A percentile compares a stretch with the other conserved stretches of the same genome.
Evolutionary conservation across 768 basidiomycete species (phyloP).

Genomic region (Hemileccinum rubropunctum): DNA sequence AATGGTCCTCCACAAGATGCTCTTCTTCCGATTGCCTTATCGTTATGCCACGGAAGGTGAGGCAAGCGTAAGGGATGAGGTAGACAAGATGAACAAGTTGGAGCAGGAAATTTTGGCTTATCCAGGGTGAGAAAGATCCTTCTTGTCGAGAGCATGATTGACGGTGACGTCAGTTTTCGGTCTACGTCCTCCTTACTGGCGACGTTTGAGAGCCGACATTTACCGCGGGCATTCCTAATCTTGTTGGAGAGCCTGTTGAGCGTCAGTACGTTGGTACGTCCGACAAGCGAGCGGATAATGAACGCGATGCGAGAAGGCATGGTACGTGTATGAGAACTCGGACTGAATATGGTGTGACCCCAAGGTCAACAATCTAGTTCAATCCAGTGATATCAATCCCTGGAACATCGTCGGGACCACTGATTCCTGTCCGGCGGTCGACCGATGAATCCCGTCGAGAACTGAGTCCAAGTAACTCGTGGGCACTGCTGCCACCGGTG

Average conservation of each 20-base stretch:
- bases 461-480: slow-evolving; percentile 3
- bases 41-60: slow-evolving; percentile 64
- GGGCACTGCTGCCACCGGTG: slow-evolving; percentile 20
- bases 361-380: slow-evolving; percentile 22
- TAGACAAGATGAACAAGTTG: slow-evolving; percentile 63
- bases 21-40: slow-evolving; percentile 90
- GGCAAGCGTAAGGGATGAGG: slow-evolving; percentile 47
- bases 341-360: not conserved
- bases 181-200: slow-evolving; percentile 48
- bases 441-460: slow-evolving; percentile 11
- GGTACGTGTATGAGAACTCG: slow-evolving; percentile 42
- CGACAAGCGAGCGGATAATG: slow-evolving; percentile 70
- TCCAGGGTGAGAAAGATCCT: slow-evolving; percentile 52
- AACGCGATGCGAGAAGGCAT: slow-evolving; percentile 66
- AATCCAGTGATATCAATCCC: slow-evolving; percentile 17
- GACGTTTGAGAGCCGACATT: slow-evolving; percentile 65
- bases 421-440: slow-evolving; percentile 24
- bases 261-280: slow-evolving; percentile 56
- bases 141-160: slow-evolving; percentile 4
- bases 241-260: slow-evolving; percentile 72
- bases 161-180: slow-evolving; percentile 42
- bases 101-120: slow-evolving; percentile 74
- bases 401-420: slow-evolving; percentile 13
- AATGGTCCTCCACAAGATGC: slow-evolving; percentile 91
- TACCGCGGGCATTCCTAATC: slow-evolving; percentile 69